Conservation (phyloP, 257 asterid genomes). For the Fraxinus excelsior region DNA sequence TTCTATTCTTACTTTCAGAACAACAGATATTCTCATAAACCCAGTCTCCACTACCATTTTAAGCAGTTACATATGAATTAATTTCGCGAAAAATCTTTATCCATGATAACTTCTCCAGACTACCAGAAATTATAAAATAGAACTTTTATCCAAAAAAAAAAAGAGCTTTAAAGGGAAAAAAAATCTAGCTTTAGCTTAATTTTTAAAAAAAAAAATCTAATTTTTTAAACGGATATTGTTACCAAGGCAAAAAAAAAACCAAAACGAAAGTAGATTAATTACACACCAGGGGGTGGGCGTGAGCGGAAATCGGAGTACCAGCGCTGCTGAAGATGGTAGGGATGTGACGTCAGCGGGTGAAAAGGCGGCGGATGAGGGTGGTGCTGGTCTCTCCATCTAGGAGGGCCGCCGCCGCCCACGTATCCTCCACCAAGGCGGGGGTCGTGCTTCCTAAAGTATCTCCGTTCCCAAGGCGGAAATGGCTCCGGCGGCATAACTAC, state of each 20-base stretch:
- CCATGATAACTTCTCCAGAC: conserved; percentile 3
- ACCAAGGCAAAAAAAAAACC: not conserved
- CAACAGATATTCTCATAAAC: conserved; percentile 52
- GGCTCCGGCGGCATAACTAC: conserved; percentile 80
- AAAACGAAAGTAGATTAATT: not conserved
- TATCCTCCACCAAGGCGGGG: conserved; percentile 35
- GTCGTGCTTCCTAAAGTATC: conserved; percentile 75
- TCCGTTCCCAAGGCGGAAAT: conserved; percentile 88
- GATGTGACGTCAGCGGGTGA: conserved; percentile 44
- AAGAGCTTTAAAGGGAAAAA: not conserved
- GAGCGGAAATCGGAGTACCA: conserved; percentile 72
- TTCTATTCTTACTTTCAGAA: not conserved
- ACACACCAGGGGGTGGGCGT: conserved; percentile 77
- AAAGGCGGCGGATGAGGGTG: conserved; percentile 25
- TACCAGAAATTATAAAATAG: conserved; percentile 4
- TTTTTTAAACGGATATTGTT: not conserved
- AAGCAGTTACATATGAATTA: not conserved
- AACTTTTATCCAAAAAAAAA: not conserved
- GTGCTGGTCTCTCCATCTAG: conserved; percentile 73
- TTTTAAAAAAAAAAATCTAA: not conserved
- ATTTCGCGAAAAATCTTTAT: conserved; percentile 10
- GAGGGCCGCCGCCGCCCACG: conserved; percentile 34
- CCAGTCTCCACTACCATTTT: conserved; percentile 16
- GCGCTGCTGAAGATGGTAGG: conserved; percentile 52
- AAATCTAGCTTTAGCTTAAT: not conserved